A percentile compares a stretch with the other conserved stretches of the same genome.
Conservation (phyloP, 163 green algal species). For the Chloroidium sp. region DNA sequence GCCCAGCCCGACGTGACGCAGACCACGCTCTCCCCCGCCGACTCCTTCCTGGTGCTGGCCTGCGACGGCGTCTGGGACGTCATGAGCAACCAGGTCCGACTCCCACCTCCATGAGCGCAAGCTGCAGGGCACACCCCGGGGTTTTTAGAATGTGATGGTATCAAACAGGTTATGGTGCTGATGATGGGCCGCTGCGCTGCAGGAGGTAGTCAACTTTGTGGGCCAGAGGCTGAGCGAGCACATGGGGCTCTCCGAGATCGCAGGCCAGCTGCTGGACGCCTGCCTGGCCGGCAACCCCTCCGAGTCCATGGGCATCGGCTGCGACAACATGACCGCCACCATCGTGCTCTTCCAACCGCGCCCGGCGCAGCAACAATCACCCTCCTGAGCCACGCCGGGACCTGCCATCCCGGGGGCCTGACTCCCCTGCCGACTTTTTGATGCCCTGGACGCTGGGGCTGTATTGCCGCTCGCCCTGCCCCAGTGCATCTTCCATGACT, state of each 20-base stretch:
- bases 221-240: slow-evolving; percentile 40
- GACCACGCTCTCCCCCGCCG: slow-evolving; percentile 40
- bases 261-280: slow-evolving; percentile 61
- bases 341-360: slow-evolving; percentile 35
- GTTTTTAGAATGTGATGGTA: no score
- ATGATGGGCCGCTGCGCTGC: background rate
- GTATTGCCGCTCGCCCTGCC: no score
- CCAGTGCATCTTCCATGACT: no score
- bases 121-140: background rate
- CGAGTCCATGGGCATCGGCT: slow-evolving; percentile 72
- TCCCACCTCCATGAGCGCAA: slow-evolving; percentile 4
- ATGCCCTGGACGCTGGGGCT: no score
- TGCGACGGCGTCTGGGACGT: slow-evolving; percentile 94
- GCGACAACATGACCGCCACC: slow-evolving; percentile 85
- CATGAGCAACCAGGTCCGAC: slow-evolving; percentile 64
- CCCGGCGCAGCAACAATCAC: no score
- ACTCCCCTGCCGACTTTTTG: no score
- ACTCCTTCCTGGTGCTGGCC: slow-evolving; percentile 82
- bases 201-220: slow-evolving; percentile 73
- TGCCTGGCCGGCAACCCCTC: slow-evolving; percentile 79
- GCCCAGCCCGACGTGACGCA: slow-evolving; percentile 70
- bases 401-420: no score
- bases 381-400: no score
- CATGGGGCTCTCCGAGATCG: slow-evolving; percentile 33
- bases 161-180: no score